phyloP scores from a whole-genome alignment of 192 early-diverging fungal genomes.

The Endogone sp. region DNA sequence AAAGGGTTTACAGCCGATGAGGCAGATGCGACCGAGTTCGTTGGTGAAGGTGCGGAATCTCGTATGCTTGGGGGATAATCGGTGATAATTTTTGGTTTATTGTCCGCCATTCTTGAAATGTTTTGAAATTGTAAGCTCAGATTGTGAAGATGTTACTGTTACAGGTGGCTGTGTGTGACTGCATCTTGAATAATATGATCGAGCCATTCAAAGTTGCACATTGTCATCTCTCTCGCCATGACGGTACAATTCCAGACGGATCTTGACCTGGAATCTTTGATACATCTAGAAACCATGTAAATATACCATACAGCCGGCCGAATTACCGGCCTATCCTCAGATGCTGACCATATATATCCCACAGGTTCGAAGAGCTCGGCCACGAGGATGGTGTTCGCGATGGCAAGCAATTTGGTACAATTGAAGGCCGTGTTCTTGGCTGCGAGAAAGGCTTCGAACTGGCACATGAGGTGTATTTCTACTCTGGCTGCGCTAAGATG shows the following conservation, averaged over 20 bases:
- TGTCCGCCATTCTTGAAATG: neutral
- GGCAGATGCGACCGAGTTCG: neutral
- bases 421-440: slow-evolving; percentile 52
- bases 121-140: too few relatives aligned
- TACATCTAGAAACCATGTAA: slow-evolving; percentile 48
- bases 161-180: too few relatives aligned
- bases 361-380: slow-evolving; percentile 54
- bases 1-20: neutral
- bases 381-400: slow-evolving; percentile 48
- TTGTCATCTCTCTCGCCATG: neutral
- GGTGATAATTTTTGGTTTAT: neutral
- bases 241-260: slow-evolving; percentile 27
- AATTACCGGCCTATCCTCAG: neutral
- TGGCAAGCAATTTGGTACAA: slow-evolving; percentile 40
- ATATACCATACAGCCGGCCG: neutral
- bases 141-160: too few relatives aligned
- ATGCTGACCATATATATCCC: neutral
- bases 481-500: slow-evolving; percentile 41
- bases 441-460: slow-evolving; percentile 55
- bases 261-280: slow-evolving; percentile 38
- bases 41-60: neutral
- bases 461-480: slow-evolving; percentile 50
- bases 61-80: neutral
- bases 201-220: too few relatives aligned
- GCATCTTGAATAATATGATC: too few relatives aligned